Conservation (phyloP, 768 basidiomycete genomes). For the Austroboletus eburneus region DNA sequence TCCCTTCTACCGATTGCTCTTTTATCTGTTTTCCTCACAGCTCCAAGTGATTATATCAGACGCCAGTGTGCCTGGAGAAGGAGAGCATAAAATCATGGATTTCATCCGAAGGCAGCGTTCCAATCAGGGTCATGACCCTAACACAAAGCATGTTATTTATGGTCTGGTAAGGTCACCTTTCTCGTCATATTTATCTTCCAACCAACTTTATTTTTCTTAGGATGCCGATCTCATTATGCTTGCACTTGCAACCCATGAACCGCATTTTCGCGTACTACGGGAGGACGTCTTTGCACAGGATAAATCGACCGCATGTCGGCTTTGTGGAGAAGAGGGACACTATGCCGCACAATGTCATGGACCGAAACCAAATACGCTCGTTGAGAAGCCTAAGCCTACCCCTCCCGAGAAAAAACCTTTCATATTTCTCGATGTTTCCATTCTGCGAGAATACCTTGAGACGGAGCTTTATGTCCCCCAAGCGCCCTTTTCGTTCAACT, state of each 20-base stretch:
- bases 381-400: constrained; percentile 38
- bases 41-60: constrained; percentile 97
- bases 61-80: constrained; percentile 95
- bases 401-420: constrained; percentile 81
- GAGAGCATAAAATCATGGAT: constrained; percentile 99
- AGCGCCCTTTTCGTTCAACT: constrained; percentile 78
- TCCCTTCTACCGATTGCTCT: neutral
- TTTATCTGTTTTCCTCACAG: constrained; percentile 35
- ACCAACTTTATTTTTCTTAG: constrained; percentile 36
- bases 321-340: constrained; percentile 93
- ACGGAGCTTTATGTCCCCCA: constrained; percentile 86
- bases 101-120: constrained; percentile 87
- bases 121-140: constrained; percentile 88
- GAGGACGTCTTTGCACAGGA: constrained; percentile 96
- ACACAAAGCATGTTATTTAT: constrained; percentile 96
- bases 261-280: constrained; percentile 94
- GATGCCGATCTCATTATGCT: constrained; percentile 99
- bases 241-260: constrained; percentile 95
- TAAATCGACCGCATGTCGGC: constrained; percentile 75
- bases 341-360: constrained; percentile 93
- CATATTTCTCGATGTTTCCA: constrained; percentile 97
- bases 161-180: constrained; percentile 63
- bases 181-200: neutral
- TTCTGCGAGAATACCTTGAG: constrained; percentile 96
- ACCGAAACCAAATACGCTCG: constrained; percentile 57